Conservation (phyloP, 2,329 filamentous ascomycete species). For the Chalaropsis thielavioides region DNA sequence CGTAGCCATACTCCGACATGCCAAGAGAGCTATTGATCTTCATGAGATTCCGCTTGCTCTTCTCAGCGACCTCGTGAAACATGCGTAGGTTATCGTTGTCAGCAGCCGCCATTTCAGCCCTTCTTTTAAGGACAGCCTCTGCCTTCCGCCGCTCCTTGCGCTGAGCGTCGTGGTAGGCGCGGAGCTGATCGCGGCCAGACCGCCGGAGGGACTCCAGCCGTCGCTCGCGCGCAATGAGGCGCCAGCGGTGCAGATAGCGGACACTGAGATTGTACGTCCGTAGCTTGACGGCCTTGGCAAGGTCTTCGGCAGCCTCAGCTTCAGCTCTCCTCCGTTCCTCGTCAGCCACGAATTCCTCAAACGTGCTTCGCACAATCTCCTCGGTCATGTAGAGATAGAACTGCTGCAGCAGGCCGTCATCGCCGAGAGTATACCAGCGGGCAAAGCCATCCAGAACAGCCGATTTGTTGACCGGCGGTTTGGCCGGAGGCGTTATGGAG, state of each 20-base stretch:
- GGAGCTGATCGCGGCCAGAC: conserved; percentile 37
- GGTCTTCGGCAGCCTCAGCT: conserved; percentile 35
- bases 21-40: conserved; percentile 23
- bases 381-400: conserved; percentile 34
- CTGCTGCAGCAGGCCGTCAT: conserved; percentile 38
- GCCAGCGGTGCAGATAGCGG: conserved; percentile 45
- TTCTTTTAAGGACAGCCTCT: conserved; percentile 14
- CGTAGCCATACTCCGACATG: conserved; percentile 21
- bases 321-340: conserved; percentile 29
- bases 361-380: conserved; percentile 31
- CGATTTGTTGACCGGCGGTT: conserved; percentile 6
- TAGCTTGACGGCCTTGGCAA: conserved; percentile 35
- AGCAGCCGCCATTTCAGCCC: conserved; percentile 14
- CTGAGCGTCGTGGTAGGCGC: conserved; percentile 31
- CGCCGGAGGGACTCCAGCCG: conserved; percentile 37
- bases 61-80: conserved; percentile 17
- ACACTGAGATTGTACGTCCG: conserved; percentile 35
- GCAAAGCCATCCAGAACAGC: conserved; percentile 33
- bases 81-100: conserved; percentile 8
- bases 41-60: conserved; percentile 24
- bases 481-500: background rate
- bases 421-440: conserved; percentile 40
- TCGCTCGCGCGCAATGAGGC: conserved; percentile 33
- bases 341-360: conserved; percentile 28
- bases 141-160: conserved; percentile 26